phyloP scores from a whole-genome alignment of 495 filamentous ascomycete genomes.

The Thermothielavioides terrestris region DNA sequence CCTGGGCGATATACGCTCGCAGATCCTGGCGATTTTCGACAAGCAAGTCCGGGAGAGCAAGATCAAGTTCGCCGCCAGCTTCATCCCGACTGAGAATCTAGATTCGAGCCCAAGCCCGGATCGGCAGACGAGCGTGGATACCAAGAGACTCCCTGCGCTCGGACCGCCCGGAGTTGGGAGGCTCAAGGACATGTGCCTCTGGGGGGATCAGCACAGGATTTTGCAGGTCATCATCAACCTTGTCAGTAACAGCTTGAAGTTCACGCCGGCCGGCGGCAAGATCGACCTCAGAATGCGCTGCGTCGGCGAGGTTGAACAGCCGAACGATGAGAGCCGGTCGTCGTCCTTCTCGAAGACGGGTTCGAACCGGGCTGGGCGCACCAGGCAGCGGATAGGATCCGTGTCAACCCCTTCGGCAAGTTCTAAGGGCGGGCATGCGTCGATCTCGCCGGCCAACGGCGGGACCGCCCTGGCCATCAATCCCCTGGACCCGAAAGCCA shows the following conservation, averaged over 20 bases:
- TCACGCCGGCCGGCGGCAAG: conserved; percentile 69
- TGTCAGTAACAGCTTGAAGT: conserved; percentile 87
- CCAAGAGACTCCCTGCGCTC: conserved; percentile 36
- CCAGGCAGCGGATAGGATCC: conserved; percentile 38
- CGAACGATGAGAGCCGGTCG: conserved; percentile 34
- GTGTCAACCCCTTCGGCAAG: conserved; percentile 40
- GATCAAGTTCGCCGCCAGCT: conserved; percentile 64
- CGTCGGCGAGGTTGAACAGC: conserved; percentile 45
- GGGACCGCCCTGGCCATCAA: conserved; percentile 51
- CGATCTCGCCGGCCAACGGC: conserved; percentile 21
- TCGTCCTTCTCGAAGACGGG: conserved; percentile 43
- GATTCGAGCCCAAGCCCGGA: conserved; percentile 29
- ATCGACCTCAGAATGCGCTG: conserved; percentile 69
- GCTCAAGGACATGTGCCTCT: conserved; percentile 64
- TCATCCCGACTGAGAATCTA: conserved; percentile 42
- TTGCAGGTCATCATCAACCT: conserved; percentile 88
- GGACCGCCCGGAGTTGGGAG: conserved; percentile 54
- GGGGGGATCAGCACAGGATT: conserved; percentile 87
- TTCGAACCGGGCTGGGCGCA: conserved; percentile 31
- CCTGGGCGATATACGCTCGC: conserved; percentile 66
- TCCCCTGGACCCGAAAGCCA: conserved; percentile 44
- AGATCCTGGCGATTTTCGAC: conserved; percentile 76
- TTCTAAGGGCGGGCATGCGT: conserved; percentile 29
- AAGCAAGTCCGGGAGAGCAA: conserved; percentile 74
- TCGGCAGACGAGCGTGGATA: conserved; percentile 24